Evolutionary conservation across 2,329 filamentous ascomycete genomes (phyloP).

Genomic region (Alternaria sp.): DNA sequence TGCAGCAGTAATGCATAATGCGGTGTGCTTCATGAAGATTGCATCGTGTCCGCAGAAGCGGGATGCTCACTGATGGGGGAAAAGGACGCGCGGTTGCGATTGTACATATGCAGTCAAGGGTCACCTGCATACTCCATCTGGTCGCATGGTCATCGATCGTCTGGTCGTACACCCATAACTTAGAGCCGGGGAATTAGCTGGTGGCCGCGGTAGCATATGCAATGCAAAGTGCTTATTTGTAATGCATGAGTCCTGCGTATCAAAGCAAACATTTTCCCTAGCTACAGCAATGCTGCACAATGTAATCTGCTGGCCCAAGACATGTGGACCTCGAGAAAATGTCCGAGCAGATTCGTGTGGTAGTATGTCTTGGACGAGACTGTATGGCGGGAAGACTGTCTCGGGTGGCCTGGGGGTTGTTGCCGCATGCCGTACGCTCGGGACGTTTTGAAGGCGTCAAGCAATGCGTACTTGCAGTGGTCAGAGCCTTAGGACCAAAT

Average conservation of each 20-base stretch:
- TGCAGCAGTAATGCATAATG: neutral
- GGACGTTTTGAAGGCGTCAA: neutral
- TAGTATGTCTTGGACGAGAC: neutral
- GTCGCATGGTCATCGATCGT: conserved; percentile 3
- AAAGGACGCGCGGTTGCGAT: conserved; percentile 1
- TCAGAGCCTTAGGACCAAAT: neutral
- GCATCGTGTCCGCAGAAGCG: neutral
- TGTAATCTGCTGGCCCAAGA: neutral
- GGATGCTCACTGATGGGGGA: neutral
- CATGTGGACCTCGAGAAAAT: neutral
- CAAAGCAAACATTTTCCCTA: conserved; percentile 1
- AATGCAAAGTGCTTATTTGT: conserved; percentile 11
- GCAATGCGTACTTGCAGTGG: conserved; percentile 3
- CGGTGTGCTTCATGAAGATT: neutral
- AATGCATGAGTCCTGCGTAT: conserved; percentile 13
- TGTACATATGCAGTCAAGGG: neutral
- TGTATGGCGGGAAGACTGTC: neutral
- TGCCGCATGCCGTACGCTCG: neutral
- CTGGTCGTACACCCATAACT: neutral
- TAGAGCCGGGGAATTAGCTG: conserved; percentile 8
- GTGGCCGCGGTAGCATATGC: conserved; percentile 6
- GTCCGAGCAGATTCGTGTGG: neutral
- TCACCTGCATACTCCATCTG: neutral
- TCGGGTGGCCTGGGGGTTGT: neutral
- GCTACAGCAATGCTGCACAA: conserved; percentile 1